Base-by-base conservation (phyloP, 345 rosid genomes). In the Lenwebbia sp. region DNA sequence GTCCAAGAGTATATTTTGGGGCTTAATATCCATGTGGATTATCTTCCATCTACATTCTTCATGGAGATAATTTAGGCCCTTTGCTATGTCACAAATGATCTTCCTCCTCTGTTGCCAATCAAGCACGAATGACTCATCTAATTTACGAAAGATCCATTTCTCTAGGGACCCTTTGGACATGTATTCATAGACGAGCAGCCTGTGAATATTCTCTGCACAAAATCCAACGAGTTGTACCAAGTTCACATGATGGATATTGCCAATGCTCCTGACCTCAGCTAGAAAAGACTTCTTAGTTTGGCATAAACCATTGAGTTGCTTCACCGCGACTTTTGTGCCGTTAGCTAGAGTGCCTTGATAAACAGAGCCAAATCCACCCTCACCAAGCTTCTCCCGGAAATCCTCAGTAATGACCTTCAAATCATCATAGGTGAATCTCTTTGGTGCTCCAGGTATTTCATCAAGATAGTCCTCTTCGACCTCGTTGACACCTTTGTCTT, bases 61-160 rank as follows among this genome's bases (percentile, higher is more conserved):
- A 9, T 76, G 91, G 49, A 89, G 92, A 83, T 91, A 89, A 17
- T 50, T 47, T 12, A 91, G 83, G 50, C 91, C 92, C 84, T 87
- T 91, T 12, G 91, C 88, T 53, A 91, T 78, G 54, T 86, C 91
- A 28, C 65, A 86, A 10, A 88, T 86, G 47, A 91, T 88, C 84
- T 85, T 89, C 86, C 85, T 91, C 62, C 85, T 83, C 37, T 83
- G 81, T 22, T 40, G 40, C 90, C 91, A 91, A 19, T n/a, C 37
- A 23, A 89, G 91, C 53, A 33, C 11, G 13, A 28, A 53, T 10
- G 33, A 76, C 2, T 75, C 13, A 5, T 84, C 81, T n/a, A 11
- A 51, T 54, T 49, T 50, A 19, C 13, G 57, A 40, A 49, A 86
- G 50, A 65, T 83, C 88, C 89, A 91, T 78, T 81, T 84, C 1